Evolutionary conservation across 495 filamentous ascomycete genomes (phyloP).

Genomic region (Penicillium odoratum): DNA sequence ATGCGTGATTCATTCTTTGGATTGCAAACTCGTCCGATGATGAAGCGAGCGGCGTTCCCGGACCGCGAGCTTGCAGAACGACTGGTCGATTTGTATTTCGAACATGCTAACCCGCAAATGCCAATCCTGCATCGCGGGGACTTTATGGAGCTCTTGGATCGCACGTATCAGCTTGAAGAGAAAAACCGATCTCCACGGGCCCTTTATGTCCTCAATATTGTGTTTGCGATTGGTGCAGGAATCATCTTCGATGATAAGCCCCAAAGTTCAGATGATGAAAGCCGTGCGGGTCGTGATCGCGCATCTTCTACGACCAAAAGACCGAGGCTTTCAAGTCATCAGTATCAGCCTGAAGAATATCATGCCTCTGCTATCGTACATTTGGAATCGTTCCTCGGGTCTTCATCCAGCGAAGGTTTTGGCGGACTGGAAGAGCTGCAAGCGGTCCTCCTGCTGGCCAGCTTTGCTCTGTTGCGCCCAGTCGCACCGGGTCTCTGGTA

Average conservation of each 20-base stretch:
- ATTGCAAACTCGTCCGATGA: conserved; percentile 82
- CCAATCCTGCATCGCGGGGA: conserved; percentile 86
- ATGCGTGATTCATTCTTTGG: conserved; percentile 97
- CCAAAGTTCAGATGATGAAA: conserved; percentile 41
- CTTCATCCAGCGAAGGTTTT: conserved; percentile 59
- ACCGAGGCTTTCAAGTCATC: conserved; percentile 55
- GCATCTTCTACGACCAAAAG: conserved; percentile 49
- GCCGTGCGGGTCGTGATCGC: conserved; percentile 29
- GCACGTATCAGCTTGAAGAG: conserved; percentile 68
- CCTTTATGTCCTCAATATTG: conserved; percentile 91
- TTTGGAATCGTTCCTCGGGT: conserved; percentile 80
- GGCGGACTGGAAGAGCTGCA: conserved; percentile 90
- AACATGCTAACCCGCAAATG: conserved; percentile 94
- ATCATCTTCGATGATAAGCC: conserved; percentile 77
- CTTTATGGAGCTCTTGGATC: conserved; percentile 81
- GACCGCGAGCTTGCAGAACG: conserved; percentile 67
- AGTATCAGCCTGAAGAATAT: conserved; percentile 91
- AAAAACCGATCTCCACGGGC: conserved; percentile 75
- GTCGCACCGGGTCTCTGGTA: conserved; percentile 96
- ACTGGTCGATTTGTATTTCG: conserved; percentile 84
- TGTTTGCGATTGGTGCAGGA: conserved; percentile 94
- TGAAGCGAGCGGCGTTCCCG: conserved; percentile 83
- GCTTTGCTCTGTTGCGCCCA: conserved; percentile 86
- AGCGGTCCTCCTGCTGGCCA: conserved; percentile 83
- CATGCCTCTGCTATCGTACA: conserved; percentile 92